These are phyloP conservation scores for Catharanthus roseus DNA, from an alignment of 257 asterid species.

Conservation along the genomic window DNA sequence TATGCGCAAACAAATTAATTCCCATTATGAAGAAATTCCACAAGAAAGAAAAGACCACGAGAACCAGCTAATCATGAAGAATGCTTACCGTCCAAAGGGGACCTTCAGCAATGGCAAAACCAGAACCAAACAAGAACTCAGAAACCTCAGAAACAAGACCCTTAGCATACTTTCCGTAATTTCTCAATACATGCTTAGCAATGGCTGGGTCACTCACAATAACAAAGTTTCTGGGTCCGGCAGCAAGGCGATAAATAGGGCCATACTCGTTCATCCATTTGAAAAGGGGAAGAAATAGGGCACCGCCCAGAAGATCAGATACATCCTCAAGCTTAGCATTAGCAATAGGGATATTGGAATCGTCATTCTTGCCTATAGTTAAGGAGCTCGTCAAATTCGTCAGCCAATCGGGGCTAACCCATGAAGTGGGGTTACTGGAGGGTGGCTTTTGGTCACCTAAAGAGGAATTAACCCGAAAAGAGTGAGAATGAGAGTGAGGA, in stretches of 20 bases:
- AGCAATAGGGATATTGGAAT: slow-evolving; percentile 81
- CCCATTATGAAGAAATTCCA: background rate
- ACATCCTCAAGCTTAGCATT: slow-evolving; percentile 84
- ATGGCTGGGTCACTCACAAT: slow-evolving; percentile 87
- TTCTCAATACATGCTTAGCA: slow-evolving; percentile 80
- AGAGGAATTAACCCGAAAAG: slow-evolving; percentile 37
- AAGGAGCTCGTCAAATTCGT: slow-evolving; percentile 65
- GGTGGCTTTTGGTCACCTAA: slow-evolving; percentile 30
- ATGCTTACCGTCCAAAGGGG: slow-evolving; percentile 80
- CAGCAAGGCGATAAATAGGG: slow-evolving; percentile 79
- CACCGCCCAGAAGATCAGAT: slow-evolving; percentile 82
- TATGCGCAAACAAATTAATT: background rate
- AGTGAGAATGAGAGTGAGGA: slow-evolving; percentile 13
- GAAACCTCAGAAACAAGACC: slow-evolving; percentile 93
- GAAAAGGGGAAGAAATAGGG: slow-evolving; percentile 82
- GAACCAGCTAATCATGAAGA: background rate
- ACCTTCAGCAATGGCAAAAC: slow-evolving; percentile 97
- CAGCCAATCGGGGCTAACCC: slow-evolving; percentile 94
- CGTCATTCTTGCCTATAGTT: slow-evolving; percentile 59
- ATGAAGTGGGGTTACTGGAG: slow-evolving; percentile 43
- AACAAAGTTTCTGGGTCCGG: slow-evolving; percentile 80
- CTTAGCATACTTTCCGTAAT: slow-evolving; percentile 76
- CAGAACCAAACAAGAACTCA: slow-evolving; percentile 93
- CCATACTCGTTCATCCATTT: slow-evolving; percentile 92
- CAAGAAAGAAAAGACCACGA: background rate